A percentile compares a stretch with the other conserved stretches of the same genome.
Evolutionary conservation across 352 stramenopile genomes (phyloP).

Genomic region (Globisporangium recalcitrans): DNA sequence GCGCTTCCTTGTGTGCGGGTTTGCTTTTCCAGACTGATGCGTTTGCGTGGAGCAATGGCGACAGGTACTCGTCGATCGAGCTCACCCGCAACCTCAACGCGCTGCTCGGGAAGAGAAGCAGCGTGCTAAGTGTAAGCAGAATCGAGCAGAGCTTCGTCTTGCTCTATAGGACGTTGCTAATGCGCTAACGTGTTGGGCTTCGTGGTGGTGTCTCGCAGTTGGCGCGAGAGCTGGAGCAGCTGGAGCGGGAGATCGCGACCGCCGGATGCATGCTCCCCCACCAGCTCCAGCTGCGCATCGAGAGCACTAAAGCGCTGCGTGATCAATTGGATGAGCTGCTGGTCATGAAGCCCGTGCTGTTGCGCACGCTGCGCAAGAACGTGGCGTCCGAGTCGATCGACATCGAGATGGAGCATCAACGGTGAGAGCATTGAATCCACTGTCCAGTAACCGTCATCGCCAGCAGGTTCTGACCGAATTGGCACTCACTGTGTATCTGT

Average conservation of each 20-base stretch:
- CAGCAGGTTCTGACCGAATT: too few relatives aligned
- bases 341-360: conserved; percentile 31
- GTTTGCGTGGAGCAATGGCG: conserved; percentile 2
- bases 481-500: background rate
- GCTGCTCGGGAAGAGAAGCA: conserved; percentile 18
- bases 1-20: background rate
- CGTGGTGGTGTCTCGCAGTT: conserved; percentile 14
- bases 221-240: conserved; percentile 30
- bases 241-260: conserved; percentile 26
- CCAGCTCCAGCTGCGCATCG: conserved; percentile 25
- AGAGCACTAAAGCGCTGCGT: conserved; percentile 18
- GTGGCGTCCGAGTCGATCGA: conserved; percentile 28
- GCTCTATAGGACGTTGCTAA: background rate
- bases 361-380: conserved; percentile 34
- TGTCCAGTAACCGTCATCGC: background rate
- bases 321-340: conserved; percentile 28
- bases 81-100: conserved; percentile 24
- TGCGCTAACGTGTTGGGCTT: background rate
- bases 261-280: conserved; percentile 21
- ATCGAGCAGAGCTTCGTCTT: too few relatives aligned
- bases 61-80: conserved; percentile 23
- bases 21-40: background rate
- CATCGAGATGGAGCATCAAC: conserved; percentile 40
- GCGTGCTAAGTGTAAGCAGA: conserved; percentile 18
- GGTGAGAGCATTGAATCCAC: conserved; percentile 15